Evolutionary conservation across 2,329 filamentous ascomycete species (phyloP), one percentile per base, ranked within the genome.

Genomic region (Trichophyton schoenleinii): DNA sequence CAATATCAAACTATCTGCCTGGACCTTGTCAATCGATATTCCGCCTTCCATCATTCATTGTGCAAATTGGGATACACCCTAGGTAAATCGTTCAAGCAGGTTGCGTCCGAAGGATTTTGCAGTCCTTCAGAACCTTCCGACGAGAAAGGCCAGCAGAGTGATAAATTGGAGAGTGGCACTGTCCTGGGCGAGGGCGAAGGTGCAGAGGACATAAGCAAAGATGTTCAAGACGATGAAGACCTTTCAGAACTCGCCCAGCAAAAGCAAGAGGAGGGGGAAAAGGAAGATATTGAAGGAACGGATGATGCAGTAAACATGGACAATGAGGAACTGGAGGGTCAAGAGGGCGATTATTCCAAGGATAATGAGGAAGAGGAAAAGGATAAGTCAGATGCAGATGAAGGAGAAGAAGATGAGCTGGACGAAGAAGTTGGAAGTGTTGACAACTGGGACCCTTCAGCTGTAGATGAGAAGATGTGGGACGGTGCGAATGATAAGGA

Each of bases 401-500:
- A 83, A 22, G 83, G 84, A 18, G 82, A 82, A 1, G 82, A 82
- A 46, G 82, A 86, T 59, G 79, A 86, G 8, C 86, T 95, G 71
- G 91, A 96, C 66, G 91, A 96, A 68, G 90, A 97, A 73, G 83
- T 88, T 3, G 94, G 91, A 0, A 88, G 91, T 68, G 91, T 97
- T 9, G 89, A 96, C 75, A 90, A 95, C 68, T 79, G 96, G 48
- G 92, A 96, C 67, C 87, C 90, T 11, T 88, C 85, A 15, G 89
- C 92, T 20, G 88, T 97, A 0, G 95, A 99, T 71, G 95, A 99
- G 77, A 99, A 97, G 79, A 91, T 97, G 83, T 99, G 94, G 94
- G 91, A 99, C 73, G 91, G 91, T 44, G 85, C 63, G 34, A 76
- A 77, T 42, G 86, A 89, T 49, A 81, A 87, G 57, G 82, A 91